phyloP scores from a whole-genome alignment of 2,329 filamentous ascomycete genomes.

The Myriosclerotinia duriaeana region DNA sequence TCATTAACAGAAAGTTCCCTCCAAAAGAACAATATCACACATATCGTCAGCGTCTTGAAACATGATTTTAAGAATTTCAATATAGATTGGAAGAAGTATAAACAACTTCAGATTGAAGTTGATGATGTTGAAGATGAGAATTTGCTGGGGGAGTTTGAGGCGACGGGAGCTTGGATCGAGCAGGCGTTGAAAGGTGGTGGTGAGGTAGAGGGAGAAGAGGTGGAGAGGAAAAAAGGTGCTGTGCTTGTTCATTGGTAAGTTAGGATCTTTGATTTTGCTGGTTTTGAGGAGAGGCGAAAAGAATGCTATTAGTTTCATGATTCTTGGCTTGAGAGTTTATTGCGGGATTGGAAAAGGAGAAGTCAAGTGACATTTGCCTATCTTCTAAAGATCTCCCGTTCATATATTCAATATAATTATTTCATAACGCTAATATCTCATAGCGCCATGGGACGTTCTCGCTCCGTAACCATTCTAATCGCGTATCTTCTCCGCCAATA shows the following conservation, averaged over 20 bases:
- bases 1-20: conserved; percentile 71
- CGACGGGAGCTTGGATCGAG: conserved; percentile 80
- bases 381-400: neutral
- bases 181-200: conserved; percentile 63
- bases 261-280: conserved; percentile 25
- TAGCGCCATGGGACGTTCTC: conserved; percentile 95
- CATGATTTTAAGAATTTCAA: conserved; percentile 57
- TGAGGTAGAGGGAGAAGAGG: conserved; percentile 52
- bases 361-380: conserved; percentile 3
- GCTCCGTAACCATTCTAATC: conserved; percentile 79
- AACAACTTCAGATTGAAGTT: conserved; percentile 77
- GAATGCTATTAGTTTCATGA: neutral
- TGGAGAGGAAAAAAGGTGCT: conserved; percentile 50
- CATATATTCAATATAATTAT: neutral
- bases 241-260: conserved; percentile 72
- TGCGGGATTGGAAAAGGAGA: neutral
- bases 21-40: conserved; percentile 74
- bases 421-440: conserved; percentile 26
- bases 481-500: conserved; percentile 79
- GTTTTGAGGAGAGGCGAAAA: conserved; percentile 15
- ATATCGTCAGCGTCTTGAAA: conserved; percentile 80
- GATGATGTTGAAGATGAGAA: conserved; percentile 92
- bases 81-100: conserved; percentile 54
- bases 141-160: conserved; percentile 75
- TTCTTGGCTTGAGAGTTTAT: neutral